These are phyloP conservation scores for Annulohypoxylon maeteangense DNA, from an alignment of 495 filamentous ascomycete species.

Conservation along the genomic window DNA sequence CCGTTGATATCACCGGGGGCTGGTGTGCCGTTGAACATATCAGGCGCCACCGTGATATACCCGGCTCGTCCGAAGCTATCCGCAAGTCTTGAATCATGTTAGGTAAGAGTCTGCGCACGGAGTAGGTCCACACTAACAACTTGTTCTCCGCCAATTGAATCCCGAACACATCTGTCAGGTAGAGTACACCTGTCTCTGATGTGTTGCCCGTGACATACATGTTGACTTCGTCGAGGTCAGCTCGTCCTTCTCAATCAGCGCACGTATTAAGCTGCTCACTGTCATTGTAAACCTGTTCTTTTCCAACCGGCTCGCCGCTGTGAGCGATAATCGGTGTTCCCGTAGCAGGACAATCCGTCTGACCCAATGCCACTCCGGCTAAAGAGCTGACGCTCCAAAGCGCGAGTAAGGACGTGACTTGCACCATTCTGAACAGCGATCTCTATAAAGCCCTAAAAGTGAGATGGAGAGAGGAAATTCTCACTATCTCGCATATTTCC, in stretches of 20 bases:
- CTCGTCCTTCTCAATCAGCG: not conserved
- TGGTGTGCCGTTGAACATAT: constrained; percentile 74
- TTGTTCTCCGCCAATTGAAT: constrained; percentile 69
- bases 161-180: constrained; percentile 71
- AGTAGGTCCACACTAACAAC: constrained; percentile 56
- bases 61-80: constrained; percentile 81
- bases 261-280: constrained; percentile 33
- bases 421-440: constrained; percentile 33
- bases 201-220: constrained; percentile 52
- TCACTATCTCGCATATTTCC: not conserved
- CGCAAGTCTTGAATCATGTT: constrained; percentile 60
- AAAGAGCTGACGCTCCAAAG: constrained; percentile 37
- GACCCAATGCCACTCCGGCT: not conserved
- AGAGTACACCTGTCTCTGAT: constrained; percentile 59
- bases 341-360: constrained; percentile 38
- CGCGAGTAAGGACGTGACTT: constrained; percentile 28
- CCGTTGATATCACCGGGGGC: constrained; percentile 60
- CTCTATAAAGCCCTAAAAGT: not conserved
- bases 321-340: constrained; percentile 46
- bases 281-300: constrained; percentile 44
- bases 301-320: constrained; percentile 48
- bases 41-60: constrained; percentile 78
- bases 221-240: constrained; percentile 42
- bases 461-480: not conserved
- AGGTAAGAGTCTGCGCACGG: not conserved